Conservation (phyloP, 1,284 basidiomycete species). For the Ganoderma meredithae region DNA sequence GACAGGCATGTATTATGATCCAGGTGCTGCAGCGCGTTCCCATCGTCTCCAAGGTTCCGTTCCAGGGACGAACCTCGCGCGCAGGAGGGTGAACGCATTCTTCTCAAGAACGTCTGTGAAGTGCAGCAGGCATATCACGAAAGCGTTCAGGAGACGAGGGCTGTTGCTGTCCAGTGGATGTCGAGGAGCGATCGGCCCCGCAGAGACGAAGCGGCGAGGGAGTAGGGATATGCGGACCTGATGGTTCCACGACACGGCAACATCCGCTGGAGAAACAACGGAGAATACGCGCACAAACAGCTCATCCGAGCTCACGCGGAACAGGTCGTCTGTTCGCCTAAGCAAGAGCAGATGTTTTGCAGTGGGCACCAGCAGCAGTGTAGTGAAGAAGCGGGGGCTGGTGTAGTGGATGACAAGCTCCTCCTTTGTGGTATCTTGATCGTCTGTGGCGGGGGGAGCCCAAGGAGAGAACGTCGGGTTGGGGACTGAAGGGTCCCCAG, state of each 20-base stretch:
- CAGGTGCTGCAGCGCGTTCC: slow-evolving; percentile 30
- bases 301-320: slow-evolving; percentile 29
- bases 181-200: slow-evolving; percentile 15
- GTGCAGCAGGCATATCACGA: slow-evolving; percentile 23
- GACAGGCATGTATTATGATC: not conserved
- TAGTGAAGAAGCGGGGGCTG: slow-evolving; percentile 61
- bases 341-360: slow-evolving; percentile 31
- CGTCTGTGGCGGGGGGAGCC: slow-evolving; percentile 11
- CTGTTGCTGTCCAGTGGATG: slow-evolving; percentile 32
- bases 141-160: slow-evolving; percentile 8
- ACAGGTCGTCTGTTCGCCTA: slow-evolving; percentile 29
- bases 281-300: slow-evolving; percentile 23
- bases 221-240: slow-evolving; percentile 26
- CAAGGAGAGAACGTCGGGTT: slow-evolving; percentile 33
- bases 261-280: not conserved
- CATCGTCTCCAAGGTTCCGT: slow-evolving; percentile 40
- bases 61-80: slow-evolving; percentile 38
- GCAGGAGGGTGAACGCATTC: slow-evolving; percentile 24
- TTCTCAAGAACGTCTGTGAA: slow-evolving; percentile 29
- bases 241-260: slow-evolving; percentile 22
- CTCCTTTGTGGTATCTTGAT: slow-evolving; percentile 11
- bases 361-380: slow-evolving; percentile 54
- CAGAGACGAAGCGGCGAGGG: slow-evolving; percentile 23
- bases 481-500: slow-evolving; percentile 46
- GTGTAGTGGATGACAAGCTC: slow-evolving; percentile 56